Conservation (phyloP, 371 early-diverging fungal genomes). For the Chytridiales sp. region DNA sequence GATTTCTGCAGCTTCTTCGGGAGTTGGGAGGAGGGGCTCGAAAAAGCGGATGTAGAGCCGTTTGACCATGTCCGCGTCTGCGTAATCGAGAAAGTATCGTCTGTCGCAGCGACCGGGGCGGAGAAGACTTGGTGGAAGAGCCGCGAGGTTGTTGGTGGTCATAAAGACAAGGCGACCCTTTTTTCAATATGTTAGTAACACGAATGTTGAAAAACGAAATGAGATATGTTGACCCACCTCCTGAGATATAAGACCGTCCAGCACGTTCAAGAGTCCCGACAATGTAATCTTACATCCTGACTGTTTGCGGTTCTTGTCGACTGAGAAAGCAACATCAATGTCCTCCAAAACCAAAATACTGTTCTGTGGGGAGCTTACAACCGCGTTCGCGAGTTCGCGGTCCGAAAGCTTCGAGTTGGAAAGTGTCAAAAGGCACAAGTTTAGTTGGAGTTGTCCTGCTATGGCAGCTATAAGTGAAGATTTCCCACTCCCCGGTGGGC, state of each 20-base stretch:
- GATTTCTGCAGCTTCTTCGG: slow-evolving; percentile 44
- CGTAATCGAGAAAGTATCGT: slow-evolving; percentile 12
- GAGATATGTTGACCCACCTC: slow-evolving; percentile 33
- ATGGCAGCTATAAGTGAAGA: slow-evolving; percentile 46
- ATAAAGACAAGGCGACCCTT: slow-evolving; percentile 70
- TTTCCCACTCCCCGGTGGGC: slow-evolving; percentile 29
- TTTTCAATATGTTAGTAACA: not conserved
- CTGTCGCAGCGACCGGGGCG: slow-evolving; percentile 29
- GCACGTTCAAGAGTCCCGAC: slow-evolving; percentile 70
- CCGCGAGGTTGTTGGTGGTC: slow-evolving; percentile 76
- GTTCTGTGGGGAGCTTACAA: slow-evolving; percentile 50
- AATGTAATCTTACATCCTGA: slow-evolving; percentile 23
- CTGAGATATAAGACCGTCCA: slow-evolving; percentile 75
- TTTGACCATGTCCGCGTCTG: slow-evolving; percentile 55
- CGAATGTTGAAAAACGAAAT: not conserved
- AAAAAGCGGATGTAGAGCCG: slow-evolving; percentile 49
- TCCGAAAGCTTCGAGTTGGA: slow-evolving; percentile 36
- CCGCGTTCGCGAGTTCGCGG: slow-evolving; percentile 28
- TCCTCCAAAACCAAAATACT: slow-evolving; percentile 61
- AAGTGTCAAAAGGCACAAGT: slow-evolving; percentile 52
- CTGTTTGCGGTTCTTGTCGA: not conserved
- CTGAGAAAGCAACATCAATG: slow-evolving; percentile 46
- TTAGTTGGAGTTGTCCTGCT: slow-evolving; percentile 55
- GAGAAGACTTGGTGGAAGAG: slow-evolving; percentile 47
- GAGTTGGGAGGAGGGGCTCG: slow-evolving; percentile 48